Conservation (phyloP, 352 stramenopile genomes). For the Phytophthora hybrid region DNA sequence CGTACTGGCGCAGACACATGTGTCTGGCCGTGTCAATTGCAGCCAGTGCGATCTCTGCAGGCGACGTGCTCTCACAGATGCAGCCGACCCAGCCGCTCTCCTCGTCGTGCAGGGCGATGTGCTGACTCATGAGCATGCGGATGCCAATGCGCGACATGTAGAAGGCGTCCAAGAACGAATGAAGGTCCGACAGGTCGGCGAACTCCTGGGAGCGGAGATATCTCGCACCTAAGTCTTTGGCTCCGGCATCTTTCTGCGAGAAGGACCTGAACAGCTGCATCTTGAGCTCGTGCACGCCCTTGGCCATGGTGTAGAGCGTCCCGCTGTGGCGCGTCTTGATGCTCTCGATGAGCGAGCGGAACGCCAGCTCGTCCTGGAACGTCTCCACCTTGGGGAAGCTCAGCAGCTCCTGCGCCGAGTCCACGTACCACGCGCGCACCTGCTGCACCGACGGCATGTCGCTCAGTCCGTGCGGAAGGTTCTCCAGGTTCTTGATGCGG, state of each 20-base stretch:
- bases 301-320: slow-evolving; percentile 99
- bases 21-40: slow-evolving; percentile 98
- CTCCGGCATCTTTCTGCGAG: slow-evolving; percentile 49
- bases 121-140: slow-evolving; percentile 99
- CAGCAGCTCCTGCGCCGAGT: slow-evolving; percentile 96
- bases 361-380: slow-evolving; percentile 91
- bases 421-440: slow-evolving; percentile 98
- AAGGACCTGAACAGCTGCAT: slow-evolving; percentile 86
- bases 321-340: slow-evolving; percentile 98
- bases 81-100: slow-evolving; percentile 91
- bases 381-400: slow-evolving; percentile 86
- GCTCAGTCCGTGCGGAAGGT: slow-evolving; percentile 94
- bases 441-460: slow-evolving; percentile 94
- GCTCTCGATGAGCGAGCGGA: slow-evolving; percentile 94
- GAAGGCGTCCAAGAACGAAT: slow-evolving; percentile 99
- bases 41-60: slow-evolving; percentile 96
- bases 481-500: slow-evolving; percentile 95
- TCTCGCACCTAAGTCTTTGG: slow-evolving; percentile 68
- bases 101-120: slow-evolving; percentile 96
- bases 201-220: slow-evolving; percentile 86
- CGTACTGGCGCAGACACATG: slow-evolving; percentile 99
- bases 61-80: slow-evolving; percentile 97
- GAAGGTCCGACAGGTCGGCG: slow-evolving; percentile 93
- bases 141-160: slow-evolving; percentile 99
- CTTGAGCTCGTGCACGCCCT: slow-evolving; percentile 98